These are phyloP conservation scores for Pseudogymnoascus sp. DNA, from an alignment of 2,329 filamentous ascomycete genomes.

Conservation along the genomic window DNA sequence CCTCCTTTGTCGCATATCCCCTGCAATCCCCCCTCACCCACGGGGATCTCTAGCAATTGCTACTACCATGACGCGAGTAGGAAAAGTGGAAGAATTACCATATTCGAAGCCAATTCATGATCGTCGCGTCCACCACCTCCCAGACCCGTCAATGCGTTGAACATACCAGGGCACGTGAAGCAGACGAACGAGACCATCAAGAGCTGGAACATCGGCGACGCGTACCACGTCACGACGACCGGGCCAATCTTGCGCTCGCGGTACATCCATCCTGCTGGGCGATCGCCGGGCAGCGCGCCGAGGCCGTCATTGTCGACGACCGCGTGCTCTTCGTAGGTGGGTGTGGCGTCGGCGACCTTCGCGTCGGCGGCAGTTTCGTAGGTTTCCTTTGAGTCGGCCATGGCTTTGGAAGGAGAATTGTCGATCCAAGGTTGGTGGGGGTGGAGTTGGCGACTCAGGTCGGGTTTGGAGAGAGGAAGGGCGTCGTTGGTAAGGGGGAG, in stretches of 20 bases:
- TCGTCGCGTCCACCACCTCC: slow-evolving; percentile 59
- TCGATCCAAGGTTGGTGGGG: not conserved
- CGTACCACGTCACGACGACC: slow-evolving; percentile 58
- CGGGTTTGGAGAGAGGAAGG: not conserved
- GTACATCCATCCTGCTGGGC: slow-evolving; percentile 61
- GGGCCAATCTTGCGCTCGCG: slow-evolving; percentile 50
- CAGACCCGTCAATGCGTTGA: slow-evolving; percentile 60
- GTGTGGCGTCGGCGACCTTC: slow-evolving; percentile 30
- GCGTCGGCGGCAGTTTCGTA: slow-evolving; percentile 32
- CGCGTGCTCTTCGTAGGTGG: slow-evolving; percentile 25
- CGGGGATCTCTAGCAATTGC: no score
- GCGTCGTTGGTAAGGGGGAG: not conserved
- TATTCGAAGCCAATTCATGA: slow-evolving; percentile 44
- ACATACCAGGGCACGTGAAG: slow-evolving; percentile 69
- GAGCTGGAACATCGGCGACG: slow-evolving; percentile 66
- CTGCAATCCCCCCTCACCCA: not conserved
- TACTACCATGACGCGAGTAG: not conserved
- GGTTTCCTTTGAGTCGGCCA: not conserved
- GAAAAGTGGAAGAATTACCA: slow-evolving; percentile 23
- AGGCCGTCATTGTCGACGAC: not conserved
- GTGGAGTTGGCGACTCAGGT: not conserved
- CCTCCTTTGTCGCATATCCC: not conserved
- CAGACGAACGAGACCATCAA: slow-evolving; percentile 65
- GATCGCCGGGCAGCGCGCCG: slow-evolving; percentile 20
- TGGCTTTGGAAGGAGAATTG: not conserved